Evolutionary conservation across 768 basidiomycete species (phyloP).

Genomic region (Coprinopsis sp.): DNA sequence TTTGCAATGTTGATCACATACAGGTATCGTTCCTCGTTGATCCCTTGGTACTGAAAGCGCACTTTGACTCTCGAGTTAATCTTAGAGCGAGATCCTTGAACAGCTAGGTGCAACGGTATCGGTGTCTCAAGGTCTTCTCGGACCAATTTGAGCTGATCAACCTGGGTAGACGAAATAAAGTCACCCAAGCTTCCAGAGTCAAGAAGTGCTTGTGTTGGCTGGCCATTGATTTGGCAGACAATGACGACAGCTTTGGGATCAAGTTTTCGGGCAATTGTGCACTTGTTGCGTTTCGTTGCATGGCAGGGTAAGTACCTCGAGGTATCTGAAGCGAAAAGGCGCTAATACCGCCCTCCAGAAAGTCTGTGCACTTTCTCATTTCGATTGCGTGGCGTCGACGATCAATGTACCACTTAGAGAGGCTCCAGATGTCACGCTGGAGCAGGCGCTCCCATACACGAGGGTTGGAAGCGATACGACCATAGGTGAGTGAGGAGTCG

Average conservation of each 20-base stretch:
- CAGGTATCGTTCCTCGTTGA: constrained; percentile 27
- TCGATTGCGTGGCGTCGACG: too few relatives aligned
- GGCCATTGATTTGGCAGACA: constrained; percentile 26
- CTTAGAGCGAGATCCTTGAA: constrained; percentile 35
- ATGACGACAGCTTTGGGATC: constrained; percentile 32
- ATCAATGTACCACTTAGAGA: too few relatives aligned
- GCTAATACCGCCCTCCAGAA: too few relatives aligned
- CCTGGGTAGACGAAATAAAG: constrained; percentile 33
- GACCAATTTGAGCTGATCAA: constrained; percentile 31
- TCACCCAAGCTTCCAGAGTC: constrained; percentile 38
- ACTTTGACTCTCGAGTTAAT: constrained; percentile 26
- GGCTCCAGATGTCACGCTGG: too few relatives aligned
- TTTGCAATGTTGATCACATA: constrained; percentile 36
- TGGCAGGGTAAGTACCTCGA: too few relatives aligned
- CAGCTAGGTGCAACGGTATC: constrained; percentile 33
- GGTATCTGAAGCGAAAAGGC: too few relatives aligned
- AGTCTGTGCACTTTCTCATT: too few relatives aligned
- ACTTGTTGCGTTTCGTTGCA: too few relatives aligned
- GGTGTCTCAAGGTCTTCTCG: constrained; percentile 23
- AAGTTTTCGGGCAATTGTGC: too few relatives aligned
- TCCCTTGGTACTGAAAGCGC: constrained; percentile 28
- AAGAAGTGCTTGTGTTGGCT: constrained; percentile 28
- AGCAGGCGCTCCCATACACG: too few relatives aligned
- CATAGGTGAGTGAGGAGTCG: too few relatives aligned
- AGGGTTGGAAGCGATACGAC: too few relatives aligned